Conservation (phyloP, 768 basidiomycete species). For the Trametes sanguinea region DNA sequence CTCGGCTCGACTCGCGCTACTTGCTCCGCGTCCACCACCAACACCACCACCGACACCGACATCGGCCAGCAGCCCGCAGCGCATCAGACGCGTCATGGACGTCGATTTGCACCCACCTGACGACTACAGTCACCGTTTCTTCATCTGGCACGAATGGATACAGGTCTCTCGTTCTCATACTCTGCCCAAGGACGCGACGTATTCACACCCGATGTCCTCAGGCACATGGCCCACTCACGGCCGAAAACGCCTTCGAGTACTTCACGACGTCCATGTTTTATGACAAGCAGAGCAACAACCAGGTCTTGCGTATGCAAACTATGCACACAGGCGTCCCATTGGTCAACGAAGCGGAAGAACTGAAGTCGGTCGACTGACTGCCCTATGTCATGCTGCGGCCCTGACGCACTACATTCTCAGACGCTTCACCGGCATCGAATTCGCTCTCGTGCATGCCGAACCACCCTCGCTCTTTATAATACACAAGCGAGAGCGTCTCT, state of each 20-base stretch:
- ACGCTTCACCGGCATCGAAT: constrained; percentile 86
- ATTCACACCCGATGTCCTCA: constrained; percentile 9
- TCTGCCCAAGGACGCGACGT: not conserved
- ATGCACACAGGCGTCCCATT: constrained; percentile 80
- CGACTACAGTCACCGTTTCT: constrained; percentile 80
- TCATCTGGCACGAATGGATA: constrained; percentile 92
- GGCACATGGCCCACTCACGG: constrained; percentile 65
- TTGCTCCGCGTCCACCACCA: constrained; percentile 3
- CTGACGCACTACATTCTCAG: constrained; percentile 39
- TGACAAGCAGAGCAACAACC: constrained; percentile 92
- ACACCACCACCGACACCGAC: constrained; percentile 1
- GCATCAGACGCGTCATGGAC: constrained; percentile 40
- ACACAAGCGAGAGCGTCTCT: constrained; percentile 83
- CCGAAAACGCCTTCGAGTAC: constrained; percentile 85
- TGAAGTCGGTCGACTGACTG: constrained; percentile 52
- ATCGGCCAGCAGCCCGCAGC: not conserved
- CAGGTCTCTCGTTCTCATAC: constrained; percentile 46
- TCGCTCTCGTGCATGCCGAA: constrained; percentile 77
- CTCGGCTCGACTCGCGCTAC: constrained; percentile 1
- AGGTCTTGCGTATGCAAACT: constrained; percentile 91
- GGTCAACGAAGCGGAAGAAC: constrained; percentile 81
- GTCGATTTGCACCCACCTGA: constrained; percentile 76
- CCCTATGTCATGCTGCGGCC: constrained; percentile 6
- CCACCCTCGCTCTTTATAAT: constrained; percentile 86
- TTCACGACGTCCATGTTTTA: constrained; percentile 92